Evolutionary conservation across 2,329 filamentous ascomycete genomes (phyloP).

Genomic region (Lanzia echinophila): DNA sequence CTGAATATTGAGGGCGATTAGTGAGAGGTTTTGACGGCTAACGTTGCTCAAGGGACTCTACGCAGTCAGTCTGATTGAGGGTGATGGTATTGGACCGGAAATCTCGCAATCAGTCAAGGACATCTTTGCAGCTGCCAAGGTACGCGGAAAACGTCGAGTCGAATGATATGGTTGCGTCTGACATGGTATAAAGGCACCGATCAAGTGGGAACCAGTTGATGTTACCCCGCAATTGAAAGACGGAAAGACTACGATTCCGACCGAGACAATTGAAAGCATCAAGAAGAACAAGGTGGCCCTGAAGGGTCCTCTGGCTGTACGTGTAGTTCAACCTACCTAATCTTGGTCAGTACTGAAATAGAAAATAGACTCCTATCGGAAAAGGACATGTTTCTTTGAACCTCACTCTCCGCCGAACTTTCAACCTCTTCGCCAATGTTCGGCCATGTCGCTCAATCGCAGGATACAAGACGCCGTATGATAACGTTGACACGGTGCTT

Average conservation of each 20-base stretch:
- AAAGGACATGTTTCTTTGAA: conserved; percentile 99
- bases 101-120: conserved; percentile 98
- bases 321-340: conserved; percentile 28
- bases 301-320: conserved; percentile 92
- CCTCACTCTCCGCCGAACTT: conserved; percentile 94
- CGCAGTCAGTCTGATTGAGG: conserved; percentile 95
- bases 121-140: conserved; percentile 93
- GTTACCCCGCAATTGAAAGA: conserved; percentile 91
- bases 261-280: conserved; percentile 88
- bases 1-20: conserved; percentile 13
- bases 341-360: conserved; percentile 11
- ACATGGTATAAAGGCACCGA: conserved; percentile 56
- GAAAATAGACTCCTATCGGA: conserved; percentile 74
- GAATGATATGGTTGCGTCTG: conserved; percentile 17
- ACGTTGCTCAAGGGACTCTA: conserved; percentile 67
- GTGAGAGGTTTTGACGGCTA: conserved; percentile 13
- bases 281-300: conserved; percentile 94
- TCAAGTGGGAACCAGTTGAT: conserved; percentile 96
- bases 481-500: conserved; percentile 91
- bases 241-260: conserved; percentile 90
- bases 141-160: conserved; percentile 36
- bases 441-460: conserved; percentile 95
- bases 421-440: conserved; percentile 99
- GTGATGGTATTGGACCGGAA: conserved; percentile 97
- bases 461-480: conserved; percentile 98